A percentile compares a stretch with the other conserved stretches of the same genome.
phyloP scores from a whole-genome alignment of 495 filamentous ascomycete genomes.

The Aspergillus baeticus region DNA sequence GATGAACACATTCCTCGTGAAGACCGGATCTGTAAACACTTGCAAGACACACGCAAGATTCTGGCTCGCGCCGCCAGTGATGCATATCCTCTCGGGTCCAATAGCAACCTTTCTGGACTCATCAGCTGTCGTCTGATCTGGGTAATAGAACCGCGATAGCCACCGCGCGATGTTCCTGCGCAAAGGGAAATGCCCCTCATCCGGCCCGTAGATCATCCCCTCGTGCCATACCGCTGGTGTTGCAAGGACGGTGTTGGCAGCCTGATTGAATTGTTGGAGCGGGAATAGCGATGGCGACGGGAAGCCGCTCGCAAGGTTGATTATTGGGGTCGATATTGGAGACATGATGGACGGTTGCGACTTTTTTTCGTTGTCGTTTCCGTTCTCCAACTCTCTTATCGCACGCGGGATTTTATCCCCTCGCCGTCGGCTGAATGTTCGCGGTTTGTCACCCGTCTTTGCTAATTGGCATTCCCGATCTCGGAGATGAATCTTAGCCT shows the following conservation, averaged over 20 bases:
- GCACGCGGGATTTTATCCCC: too few relatives aligned
- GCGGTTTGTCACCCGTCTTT: too few relatives aligned
- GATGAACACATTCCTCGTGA: constrained; percentile 75
- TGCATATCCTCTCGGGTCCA: constrained; percentile 60
- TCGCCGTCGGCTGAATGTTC: too few relatives aligned
- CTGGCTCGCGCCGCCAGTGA: constrained; percentile 80
- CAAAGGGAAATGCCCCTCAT: constrained; percentile 68
- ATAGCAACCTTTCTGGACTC: constrained; percentile 9
- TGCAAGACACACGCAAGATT: constrained; percentile 70
- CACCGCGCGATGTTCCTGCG: constrained; percentile 64
- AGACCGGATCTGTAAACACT: constrained; percentile 73
- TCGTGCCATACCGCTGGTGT: constrained; percentile 52
- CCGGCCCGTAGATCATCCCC: constrained; percentile 73
- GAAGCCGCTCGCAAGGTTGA: constrained; percentile 72
- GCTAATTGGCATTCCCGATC: too few relatives aligned
- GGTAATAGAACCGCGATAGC: constrained; percentile 61
- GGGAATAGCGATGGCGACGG: constrained; percentile 73
- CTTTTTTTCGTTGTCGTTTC: too few relatives aligned
- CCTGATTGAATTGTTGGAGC: constrained; percentile 49
- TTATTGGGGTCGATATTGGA: constrained; percentile 38
- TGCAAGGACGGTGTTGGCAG: constrained; percentile 55
- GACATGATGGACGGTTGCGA: too few relatives aligned
- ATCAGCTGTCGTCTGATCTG: constrained; percentile 25
- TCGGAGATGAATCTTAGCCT: too few relatives aligned
- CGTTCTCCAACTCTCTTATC: too few relatives aligned